These are phyloP conservation scores for Phialophora verrucosa DNA, from an alignment of 2,329 filamentous ascomycete genomes.

Conservation along the genomic window DNA sequence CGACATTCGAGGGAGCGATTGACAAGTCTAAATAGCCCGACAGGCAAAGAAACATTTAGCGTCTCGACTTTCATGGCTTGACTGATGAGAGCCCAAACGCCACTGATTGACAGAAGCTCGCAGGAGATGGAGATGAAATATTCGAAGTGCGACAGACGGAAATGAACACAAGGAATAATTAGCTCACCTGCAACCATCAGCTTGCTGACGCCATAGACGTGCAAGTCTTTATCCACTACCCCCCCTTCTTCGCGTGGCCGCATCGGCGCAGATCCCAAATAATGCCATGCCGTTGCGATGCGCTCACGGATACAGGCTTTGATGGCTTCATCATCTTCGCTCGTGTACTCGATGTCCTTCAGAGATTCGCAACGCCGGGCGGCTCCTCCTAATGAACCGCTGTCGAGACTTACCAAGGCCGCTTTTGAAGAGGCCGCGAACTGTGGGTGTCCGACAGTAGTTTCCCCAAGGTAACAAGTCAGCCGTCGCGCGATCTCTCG, in stretches of 20 bases:
- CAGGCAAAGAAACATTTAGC: no score
- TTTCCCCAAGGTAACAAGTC: slow-evolving; percentile 54
- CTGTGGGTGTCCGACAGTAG: slow-evolving; percentile 46
- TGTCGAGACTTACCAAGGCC: slow-evolving; percentile 32
- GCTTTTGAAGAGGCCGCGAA: slow-evolving; percentile 54
- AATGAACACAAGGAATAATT: neutral
- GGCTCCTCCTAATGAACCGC: neutral
- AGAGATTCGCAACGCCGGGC: slow-evolving; percentile 9
- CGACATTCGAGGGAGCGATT: slow-evolving; percentile 45
- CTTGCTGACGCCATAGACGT: slow-evolving; percentile 51
- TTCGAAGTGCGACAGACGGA: no score
- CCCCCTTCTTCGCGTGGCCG: slow-evolving; percentile 48
- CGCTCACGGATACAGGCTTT: slow-evolving; percentile 39
- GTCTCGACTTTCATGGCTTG: no score
- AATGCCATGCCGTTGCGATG: slow-evolving; percentile 31
- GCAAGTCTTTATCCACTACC: slow-evolving; percentile 51
- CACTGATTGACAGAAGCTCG: no score
- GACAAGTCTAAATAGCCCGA: neutral
- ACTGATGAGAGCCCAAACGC: no score
- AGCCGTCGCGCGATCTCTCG: slow-evolving; percentile 66
- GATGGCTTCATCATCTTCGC: slow-evolving; percentile 57
- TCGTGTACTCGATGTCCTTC: slow-evolving; percentile 47
- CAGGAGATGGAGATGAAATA: no score
- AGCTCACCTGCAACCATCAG: slow-evolving; percentile 46
- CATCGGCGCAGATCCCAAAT: slow-evolving; percentile 51